Base-by-base conservation (phyloP, 176 grass and related monocot genomes). In the Eragrostis curvula region DNA sequence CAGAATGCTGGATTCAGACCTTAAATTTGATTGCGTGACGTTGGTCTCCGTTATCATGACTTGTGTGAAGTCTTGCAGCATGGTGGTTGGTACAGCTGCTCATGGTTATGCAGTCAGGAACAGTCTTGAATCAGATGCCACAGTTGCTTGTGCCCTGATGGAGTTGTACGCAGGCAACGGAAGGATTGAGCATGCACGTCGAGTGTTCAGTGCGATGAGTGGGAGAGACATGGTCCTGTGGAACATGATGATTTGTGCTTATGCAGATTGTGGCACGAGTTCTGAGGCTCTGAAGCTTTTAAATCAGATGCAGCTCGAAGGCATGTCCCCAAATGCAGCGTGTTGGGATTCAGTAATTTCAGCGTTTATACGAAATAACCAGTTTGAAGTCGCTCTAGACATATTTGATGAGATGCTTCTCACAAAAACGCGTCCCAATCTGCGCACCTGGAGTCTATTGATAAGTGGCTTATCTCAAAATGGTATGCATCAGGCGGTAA, bases 321-420 rank as follows among this genome's bases (percentile, higher is more conserved):
- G 87, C 18, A 84, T 82, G 45, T 86, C 82, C 45, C 92, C 90
- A 79, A 89, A 59, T 78, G 92, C 85, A 73, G 76, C 90, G 0
- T 93, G 92, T 66, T 93, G 91, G 88, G 76, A 90, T 87, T 87
- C 80, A 50, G 73, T 94, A 41, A 75, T 94, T 41, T 88, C 90
- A 73, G 68, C 58, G 43, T 89, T 87, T 43, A 69, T 85, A 55
- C 75, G 75, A 41, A 88, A 82, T 14, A 78, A 17, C 7, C 78
- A 81, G 62, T 65, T 85, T 58, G 69, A 75, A 71, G 61, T 88
- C 9, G 89, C 89, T 56, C 79, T 92, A 66, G 83, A 83, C 2
- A 46, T 84, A 49, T 87, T 94, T 66, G 77, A 82, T 40, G 77
- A 79, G 39, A 92, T 97, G 94, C 85, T 94, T 85, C 64, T 55